phyloP scores from a whole-genome alignment of 441 rosid species.

The Flueggea neowawraea region DNA sequence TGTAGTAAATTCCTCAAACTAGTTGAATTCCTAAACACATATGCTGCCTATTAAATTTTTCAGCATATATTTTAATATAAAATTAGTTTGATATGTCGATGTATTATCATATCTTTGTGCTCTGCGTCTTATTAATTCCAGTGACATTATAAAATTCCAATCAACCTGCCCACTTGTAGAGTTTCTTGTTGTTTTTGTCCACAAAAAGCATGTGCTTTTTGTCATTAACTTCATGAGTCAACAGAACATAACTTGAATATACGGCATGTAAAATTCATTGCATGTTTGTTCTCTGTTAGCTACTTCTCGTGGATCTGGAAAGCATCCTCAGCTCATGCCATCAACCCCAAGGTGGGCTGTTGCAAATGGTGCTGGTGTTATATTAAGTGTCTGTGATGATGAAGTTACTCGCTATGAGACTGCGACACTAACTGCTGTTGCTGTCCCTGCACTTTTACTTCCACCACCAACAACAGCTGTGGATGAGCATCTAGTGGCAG shows the following conservation, averaged over 20 bases:
- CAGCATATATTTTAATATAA: no score
- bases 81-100: no score
- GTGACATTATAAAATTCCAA: no score
- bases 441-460: conserved; percentile 98
- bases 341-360: conserved; percentile 99
- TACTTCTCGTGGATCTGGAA: conserved; percentile 95
- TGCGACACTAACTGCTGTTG: conserved; percentile 91
- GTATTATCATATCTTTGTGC: no score
- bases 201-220: no score
- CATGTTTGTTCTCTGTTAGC: conserved; percentile 31
- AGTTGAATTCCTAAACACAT: no score
- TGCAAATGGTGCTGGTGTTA: conserved; percentile 99
- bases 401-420: conserved; percentile 99
- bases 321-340: conserved; percentile 97
- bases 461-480: conserved; percentile 98
- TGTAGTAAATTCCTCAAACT: no score
- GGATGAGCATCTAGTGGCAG: conserved; percentile 99
- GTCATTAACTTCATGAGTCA: neutral
- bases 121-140: no score
- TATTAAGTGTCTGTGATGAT: conserved; percentile 96
- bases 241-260: neutral
- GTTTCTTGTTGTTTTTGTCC: no score
- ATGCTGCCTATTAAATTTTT: no score
- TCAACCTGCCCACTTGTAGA: no score
- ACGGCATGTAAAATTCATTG: neutral